A percentile compares a stretch with the other conserved stretches of the same genome.
Conservation (phyloP, 108 stramenopile genomes). For the Nannochloropsis salina region DNA sequence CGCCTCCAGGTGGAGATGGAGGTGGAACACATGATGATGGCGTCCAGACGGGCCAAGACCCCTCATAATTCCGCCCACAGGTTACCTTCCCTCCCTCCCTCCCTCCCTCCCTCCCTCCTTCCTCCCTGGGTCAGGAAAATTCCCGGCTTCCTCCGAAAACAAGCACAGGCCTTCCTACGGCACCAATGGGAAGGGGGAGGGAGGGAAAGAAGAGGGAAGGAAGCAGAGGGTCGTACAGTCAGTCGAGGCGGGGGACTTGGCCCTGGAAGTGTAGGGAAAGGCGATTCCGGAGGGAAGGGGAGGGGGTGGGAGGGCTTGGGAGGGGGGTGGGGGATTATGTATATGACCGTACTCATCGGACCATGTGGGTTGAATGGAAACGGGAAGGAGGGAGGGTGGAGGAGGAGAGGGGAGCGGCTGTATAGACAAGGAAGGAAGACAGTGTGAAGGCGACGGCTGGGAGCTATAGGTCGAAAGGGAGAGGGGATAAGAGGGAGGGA, state of each 20-base stretch:
- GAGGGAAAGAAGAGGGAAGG: neutral
- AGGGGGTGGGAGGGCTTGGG: neutral
- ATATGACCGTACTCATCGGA: neutral
- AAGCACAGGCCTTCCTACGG: constrained; percentile 16
- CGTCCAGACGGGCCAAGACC: constrained; percentile 52
- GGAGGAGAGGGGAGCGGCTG: neutral
- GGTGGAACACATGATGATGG: constrained; percentile 74
- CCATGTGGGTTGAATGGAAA: neutral
- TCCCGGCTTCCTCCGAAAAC: neutral
- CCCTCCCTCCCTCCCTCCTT: neutral
- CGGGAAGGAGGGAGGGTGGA: neutral
- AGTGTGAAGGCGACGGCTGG: neutral
- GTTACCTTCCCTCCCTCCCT: constrained; percentile 53
- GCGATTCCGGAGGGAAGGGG: neutral
- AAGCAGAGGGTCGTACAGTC: neutral
- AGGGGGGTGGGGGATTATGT: neutral
- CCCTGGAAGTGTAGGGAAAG: neutral
- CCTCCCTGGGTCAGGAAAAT: neutral
- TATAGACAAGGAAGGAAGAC: neutral
- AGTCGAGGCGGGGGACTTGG: neutral
- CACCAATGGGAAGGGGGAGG: neutral
- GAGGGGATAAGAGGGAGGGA: too few species aligned
- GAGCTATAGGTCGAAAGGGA: neutral
- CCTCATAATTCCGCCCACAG: constrained; percentile 35
- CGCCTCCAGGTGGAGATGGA: constrained; percentile 60